Percentiles rank a stretch among this genome's conserved stretches.
Conservation (phyloP, 2,329 filamentous ascomycete species). For the Pseudogymnoascus sp. region DNA sequence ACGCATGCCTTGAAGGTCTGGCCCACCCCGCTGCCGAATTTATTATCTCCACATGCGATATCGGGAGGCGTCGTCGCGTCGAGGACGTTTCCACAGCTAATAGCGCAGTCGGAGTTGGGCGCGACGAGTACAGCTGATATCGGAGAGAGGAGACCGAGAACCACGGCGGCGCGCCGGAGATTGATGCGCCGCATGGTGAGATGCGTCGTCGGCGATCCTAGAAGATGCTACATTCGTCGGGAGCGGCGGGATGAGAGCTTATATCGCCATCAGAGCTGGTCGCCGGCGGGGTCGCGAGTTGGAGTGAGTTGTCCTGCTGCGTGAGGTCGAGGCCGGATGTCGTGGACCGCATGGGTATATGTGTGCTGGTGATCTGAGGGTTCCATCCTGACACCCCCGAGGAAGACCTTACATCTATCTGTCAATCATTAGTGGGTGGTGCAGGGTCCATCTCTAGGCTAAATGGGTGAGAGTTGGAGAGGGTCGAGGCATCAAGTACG, state of each 20-base stretch:
- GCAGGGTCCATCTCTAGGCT: neutral
- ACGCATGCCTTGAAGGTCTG: conserved; percentile 23
- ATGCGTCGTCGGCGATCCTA: conserved; percentile 5
- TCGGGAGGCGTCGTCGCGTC: conserved; percentile 18
- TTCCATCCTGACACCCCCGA: neutral
- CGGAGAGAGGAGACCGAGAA: neutral
- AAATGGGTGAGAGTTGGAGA: neutral
- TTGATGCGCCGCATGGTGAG: conserved; percentile 6
- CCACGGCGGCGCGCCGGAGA: conserved; percentile 3
- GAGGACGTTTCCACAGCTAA: conserved; percentile 24
- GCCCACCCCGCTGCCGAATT: conserved; percentile 11
- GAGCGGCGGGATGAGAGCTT: neutral
- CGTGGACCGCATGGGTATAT: neutral
- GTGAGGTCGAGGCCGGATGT: neutral
- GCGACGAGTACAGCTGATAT: conserved; percentile 7
- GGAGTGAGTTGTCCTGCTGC: neutral
- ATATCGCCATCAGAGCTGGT: neutral
- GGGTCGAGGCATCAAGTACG: neutral
- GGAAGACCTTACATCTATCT: neutral
- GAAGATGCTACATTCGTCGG: conserved; percentile 3
- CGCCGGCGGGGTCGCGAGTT: neutral
- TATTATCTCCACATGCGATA: conserved; percentile 18
- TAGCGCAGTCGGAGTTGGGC: conserved; percentile 22
- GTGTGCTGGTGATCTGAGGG: neutral
- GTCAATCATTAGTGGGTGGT: neutral